Base-by-base conservation (phyloP, 2,329 filamentous ascomycete species). In the Berkeleyomyces rouxiae region DNA sequence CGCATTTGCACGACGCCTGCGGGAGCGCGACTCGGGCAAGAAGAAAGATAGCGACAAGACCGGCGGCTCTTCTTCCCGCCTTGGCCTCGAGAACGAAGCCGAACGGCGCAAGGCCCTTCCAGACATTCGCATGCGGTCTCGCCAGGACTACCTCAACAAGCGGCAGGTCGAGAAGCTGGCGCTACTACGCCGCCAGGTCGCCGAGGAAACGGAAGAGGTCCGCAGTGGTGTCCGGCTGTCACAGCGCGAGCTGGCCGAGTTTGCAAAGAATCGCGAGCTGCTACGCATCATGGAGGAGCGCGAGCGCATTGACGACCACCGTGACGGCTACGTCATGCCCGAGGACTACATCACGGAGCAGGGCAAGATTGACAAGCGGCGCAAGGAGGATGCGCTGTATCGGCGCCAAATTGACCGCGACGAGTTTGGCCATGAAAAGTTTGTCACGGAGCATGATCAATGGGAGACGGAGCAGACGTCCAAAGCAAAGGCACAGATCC, bases 311-410 rank as follows among this genome's bases (percentile, higher is more conserved):
- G 91, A 97, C 70, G 92, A 97, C 68, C 85, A 96, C 71, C 82
- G 86, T 23, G 91, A 96, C 75, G 92, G 92, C 1, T 99, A 97
- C 74, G 81, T 86, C 67, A 85, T 99, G 76, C 93, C 92, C 0
- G 91, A 96, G 67, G 90, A 96, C 71, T 96, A 96, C 70, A 92
- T 96, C 66, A 96, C 88, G 0, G 90, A 95, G 71, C 91, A 92
- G 73, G 90, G 90, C 31, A 93, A 95, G 70, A 85, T 95, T 66
- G 88, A 95, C 70, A 80, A 81, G 68, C 90, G 87, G 71, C 87
- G 88, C 71, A 97, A 97, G 71, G 83, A 93, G 66, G 88, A 95
- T 33, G 89, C 88, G 0, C 79, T 99, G 9, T 96, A 95, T 74
- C 91, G 90, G 71, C 83, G 91, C 59, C 92, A 96, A 68, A 85